Base-by-base conservation (phyloP, 768 basidiomycete species). In the Fomitopsis serialis region DNA sequence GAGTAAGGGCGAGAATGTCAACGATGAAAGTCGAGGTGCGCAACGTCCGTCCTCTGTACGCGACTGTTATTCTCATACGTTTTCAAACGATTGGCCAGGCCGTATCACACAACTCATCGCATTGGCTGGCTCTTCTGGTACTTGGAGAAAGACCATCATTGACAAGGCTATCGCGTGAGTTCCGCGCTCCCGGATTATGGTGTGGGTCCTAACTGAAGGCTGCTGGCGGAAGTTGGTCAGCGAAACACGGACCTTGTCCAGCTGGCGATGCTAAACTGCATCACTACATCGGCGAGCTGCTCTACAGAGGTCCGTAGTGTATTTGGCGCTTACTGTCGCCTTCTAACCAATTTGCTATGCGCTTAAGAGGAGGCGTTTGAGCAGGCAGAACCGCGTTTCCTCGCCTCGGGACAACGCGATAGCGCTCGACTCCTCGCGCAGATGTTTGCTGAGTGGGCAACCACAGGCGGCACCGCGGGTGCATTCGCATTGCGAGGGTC, bases 71-170 rank as follows among this genome's bases (percentile, higher is more conserved):
- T 48, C 32, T 27, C 15, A 17, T 34, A 5, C 4, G n/a, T 43
- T n/a, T 13, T n/a, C 2, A 9, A n/a, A n/a, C n/a, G 29, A 11
- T 32, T 51, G 13, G 48, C 32, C 57, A 96, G 94, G 88, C 58
- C 84, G 87, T 61, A 63, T 98, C 59, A 96, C 92, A 29, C 95
- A 98, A 66, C 78, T 98, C 43, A 89, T 98, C 62, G 93, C 92
- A 9, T 74, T 98, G 51, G 82, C 85, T 48, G 92, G 92, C 3
- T 62, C 89, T 0, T 70, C 75, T 13, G 94, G 92, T 12, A 65
- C 85, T 29, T 99, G 96, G 97, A 76, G 95, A 54, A 95, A 93
- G 74, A 92, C 89, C 1, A 71, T 94, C 48, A 87, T 92, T 35
- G 91, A 94, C 63, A 87, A 82, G 65, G 73, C 90, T 12, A 76